Evolutionary conservation across 23 red algal genomes (phyloP), one percentile per base, ranked within the genome.

Genomic region (Gracilariopsis chorda): DNA sequence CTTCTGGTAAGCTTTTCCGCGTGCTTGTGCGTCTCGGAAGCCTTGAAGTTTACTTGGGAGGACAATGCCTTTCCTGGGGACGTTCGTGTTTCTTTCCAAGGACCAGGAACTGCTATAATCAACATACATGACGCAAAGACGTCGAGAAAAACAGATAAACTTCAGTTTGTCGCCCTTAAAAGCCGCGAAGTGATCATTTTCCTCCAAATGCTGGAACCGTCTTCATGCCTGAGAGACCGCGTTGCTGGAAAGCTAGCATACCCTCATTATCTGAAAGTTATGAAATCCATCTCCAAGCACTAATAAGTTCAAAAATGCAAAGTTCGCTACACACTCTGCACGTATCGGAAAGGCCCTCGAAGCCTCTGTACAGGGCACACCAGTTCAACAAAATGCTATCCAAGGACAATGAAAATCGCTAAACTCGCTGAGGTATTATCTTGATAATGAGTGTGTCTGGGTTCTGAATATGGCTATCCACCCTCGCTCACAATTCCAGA

Each of bases 51-150:
- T 12, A 79, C n/a, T 7, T 79, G 74, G 74, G 44, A 13, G 21
- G 8, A 55, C 0, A 1, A 23, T n/a, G 44, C 17, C 7, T 39
- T 79, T 34, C 46, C 46, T 9, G 46, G 74, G 46, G 74, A 48
- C 32, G 2, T 79, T 37, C 74, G 20, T 2, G 9, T 58, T 14
- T 28, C 46, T 27, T 51, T 55, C 45, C 53, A 27, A 17, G 25
- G 7, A 0, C 17, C 19, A 55, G 0, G 0, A 20, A 55, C 41
- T 24, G 45, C 74, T 13, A 47, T 17, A 32, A 0, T 56, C 19
- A 79, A 79, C 34, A 79, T 56, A 34, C 3, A 8, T 0, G 74
- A 79, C 53, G 43, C 48, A 34, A 79, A 79, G 41, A 79, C 74
- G 16, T 79, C 74, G 44, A 24, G 41, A 42, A 25, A 0, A 11